These are phyloP conservation scores for Alternaria incomplexa DNA, from an alignment of 2,329 filamentous ascomycete genomes.

Conservation along the genomic window DNA sequence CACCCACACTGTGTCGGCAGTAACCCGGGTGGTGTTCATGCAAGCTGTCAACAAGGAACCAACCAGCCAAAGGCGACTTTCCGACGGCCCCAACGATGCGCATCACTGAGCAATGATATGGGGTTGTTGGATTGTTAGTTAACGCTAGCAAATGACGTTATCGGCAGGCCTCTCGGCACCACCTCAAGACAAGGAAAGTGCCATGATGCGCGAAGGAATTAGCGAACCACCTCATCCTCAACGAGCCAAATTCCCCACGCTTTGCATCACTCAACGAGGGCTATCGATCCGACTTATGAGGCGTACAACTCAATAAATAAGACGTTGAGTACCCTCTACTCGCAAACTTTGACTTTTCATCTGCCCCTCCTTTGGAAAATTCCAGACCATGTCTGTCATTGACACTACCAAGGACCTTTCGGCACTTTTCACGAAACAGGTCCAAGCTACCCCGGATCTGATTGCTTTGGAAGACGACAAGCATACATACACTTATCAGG, in stretches of 20 bases:
- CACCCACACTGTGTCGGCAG: conserved; percentile 7
- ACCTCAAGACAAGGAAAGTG: conserved; percentile 12
- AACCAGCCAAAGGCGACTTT: conserved; percentile 4
- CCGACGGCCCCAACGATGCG: conserved; percentile 6
- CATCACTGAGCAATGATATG: conserved; percentile 25
- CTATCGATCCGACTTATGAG: conserved; percentile 20
- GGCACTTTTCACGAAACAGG: conserved; percentile 74
- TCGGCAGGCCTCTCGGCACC: conserved; percentile 21
- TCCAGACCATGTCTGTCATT: conserved; percentile 65
- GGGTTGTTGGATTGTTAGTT: conserved; percentile 9
- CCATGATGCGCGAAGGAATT: conserved; percentile 12
- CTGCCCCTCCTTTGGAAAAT: conserved; percentile 11
- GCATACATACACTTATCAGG: conserved; percentile 71
- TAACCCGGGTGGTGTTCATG: conserved; percentile 9
- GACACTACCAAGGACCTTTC: conserved; percentile 75
- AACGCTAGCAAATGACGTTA: conserved; percentile 25
- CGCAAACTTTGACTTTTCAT: conserved; percentile 1
- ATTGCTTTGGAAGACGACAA: conserved; percentile 75
- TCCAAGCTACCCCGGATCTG: conserved; percentile 69
- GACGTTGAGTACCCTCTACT: conserved; percentile 19
- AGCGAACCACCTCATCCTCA: conserved; percentile 17
- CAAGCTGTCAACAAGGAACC: conserved; percentile 9
- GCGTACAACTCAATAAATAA: conserved; percentile 25
- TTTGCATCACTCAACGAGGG: conserved; percentile 20
- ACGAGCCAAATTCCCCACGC: conserved; percentile 26